Evolutionary conservation across 805 yeast genomes (phyloP), one percentile per base, ranked within the genome.

Genomic region (Candida railenensis): DNA sequence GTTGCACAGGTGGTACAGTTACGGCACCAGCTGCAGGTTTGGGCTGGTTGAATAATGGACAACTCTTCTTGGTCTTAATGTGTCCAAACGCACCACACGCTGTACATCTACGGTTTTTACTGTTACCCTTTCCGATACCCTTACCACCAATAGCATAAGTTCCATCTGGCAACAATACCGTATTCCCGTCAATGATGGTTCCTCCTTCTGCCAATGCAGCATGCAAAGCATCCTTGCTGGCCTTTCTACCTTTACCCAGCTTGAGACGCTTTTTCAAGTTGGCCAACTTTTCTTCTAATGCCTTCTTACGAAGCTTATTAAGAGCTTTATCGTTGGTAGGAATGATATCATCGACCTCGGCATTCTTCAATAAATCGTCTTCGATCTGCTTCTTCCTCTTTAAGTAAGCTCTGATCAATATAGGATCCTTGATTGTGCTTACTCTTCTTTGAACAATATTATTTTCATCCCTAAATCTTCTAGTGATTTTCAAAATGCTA

Each of bases 71-170:
- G 2, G 99, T 92, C 62, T 94, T 79, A 51, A 92, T 92, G 63
- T 92, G 99, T 0, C 98, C 99, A 52, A 87, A 77, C 11, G 92
- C 94, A 19, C 98, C 98, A 75, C 99, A 92, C 0, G 94, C 85
- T 2, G 95, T 91, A 69, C 99, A 92, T 59, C 89, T 81, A 62
- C 99, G 75, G 7, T 86, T 84, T 3, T 81, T 82, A 25, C 84
- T 76, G 56, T 84, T 84, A 28, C 87, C 87, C 56, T 85, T 85
- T 25, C 88, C 89, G 37, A 80, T 79, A 20, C 87, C 87, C 54
- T 82, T 83, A n/a, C 84, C 87, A 32, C 81, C 78, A 37, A 78
- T 62, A 2, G 75, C 75, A 48, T 63, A 66, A 11, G 73, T 64
- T 1, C 76, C 76, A 51, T 71, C 75, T 1, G 77, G 76, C 45